Conservation (phyloP, 169 alveolate genomes). For the Cryptosporidium meleagridis region DNA sequence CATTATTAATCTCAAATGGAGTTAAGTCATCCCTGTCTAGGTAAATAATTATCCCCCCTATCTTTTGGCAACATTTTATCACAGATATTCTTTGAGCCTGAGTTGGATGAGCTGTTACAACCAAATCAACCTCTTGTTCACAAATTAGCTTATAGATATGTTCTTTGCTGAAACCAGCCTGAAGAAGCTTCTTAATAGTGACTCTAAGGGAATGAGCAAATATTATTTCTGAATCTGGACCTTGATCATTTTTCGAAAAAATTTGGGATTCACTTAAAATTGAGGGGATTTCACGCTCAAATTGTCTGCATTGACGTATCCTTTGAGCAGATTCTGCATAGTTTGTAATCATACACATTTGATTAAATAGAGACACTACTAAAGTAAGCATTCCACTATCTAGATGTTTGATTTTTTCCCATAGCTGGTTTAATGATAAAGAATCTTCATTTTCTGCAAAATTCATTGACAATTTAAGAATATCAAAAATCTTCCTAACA, state of each 20-base stretch:
- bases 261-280: constrained; percentile 5
- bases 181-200: constrained; percentile 18
- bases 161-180: constrained; percentile 76
- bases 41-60: constrained; percentile 81
- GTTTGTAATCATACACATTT: constrained; percentile 79
- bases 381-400: constrained; percentile 74
- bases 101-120: constrained; percentile 86
- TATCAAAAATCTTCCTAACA: constrained; percentile 34
- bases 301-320: constrained; percentile 79
- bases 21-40: constrained; percentile 80
- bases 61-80: constrained; percentile 77
- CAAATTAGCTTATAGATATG: constrained; percentile 76
- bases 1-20: constrained; percentile 78
- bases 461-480: constrained; percentile 28
- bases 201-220: constrained; percentile 35
- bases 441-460: constrained; percentile 55
- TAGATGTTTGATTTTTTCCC: constrained; percentile 18
- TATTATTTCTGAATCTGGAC: neutral
- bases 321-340: constrained; percentile 84
- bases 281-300: constrained; percentile 75
- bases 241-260: neutral
- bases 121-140: constrained; percentile 81
- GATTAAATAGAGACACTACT: constrained; percentile 79
- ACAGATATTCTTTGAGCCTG: constrained; percentile 83
- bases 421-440: constrained; percentile 6